Evolutionary conservation across 2,329 filamentous ascomycete genomes (phyloP).

Genomic region (Colletotrichum sp.): DNA sequence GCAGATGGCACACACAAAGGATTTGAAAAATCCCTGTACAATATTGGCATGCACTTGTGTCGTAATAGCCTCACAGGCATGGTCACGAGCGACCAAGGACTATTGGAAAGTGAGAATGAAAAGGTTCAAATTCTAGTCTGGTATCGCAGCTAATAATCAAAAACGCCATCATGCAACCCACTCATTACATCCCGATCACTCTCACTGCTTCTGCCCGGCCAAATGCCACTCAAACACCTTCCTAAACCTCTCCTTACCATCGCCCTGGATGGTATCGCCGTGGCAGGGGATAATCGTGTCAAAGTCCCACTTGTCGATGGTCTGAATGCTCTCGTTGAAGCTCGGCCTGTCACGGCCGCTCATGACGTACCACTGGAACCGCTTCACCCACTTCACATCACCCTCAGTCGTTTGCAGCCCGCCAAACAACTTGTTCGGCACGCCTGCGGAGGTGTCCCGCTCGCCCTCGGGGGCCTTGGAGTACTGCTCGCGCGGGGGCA

Average conservation of each 20-base stretch:
- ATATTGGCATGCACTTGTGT: neutral
- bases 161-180: constrained; percentile 3
- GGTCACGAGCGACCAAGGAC: accelerated
- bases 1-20: no score
- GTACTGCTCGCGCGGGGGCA: constrained; percentile 89
- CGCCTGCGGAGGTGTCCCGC: constrained; percentile 25
- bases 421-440: constrained; percentile 37
- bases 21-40: no score
- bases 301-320: constrained; percentile 84
- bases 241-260: constrained; percentile 76
- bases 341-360: constrained; percentile 64
- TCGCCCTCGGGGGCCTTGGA: constrained; percentile 58
- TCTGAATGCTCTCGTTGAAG: constrained; percentile 72
- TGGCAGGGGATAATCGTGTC: constrained; percentile 88
- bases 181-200: accelerated
- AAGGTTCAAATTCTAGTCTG: constrained; percentile 4
- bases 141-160: neutral
- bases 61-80: accelerated
- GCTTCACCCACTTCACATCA: constrained; percentile 75
- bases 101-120: accelerated
- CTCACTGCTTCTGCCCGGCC: constrained; percentile 32
- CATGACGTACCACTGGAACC: constrained; percentile 81
- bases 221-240: constrained; percentile 88
- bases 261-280: constrained; percentile 81
- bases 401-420: constrained; percentile 66